phyloP scores from a whole-genome alignment of 1,284 basidiomycete genomes.

The Moniliophthora roreri region DNA sequence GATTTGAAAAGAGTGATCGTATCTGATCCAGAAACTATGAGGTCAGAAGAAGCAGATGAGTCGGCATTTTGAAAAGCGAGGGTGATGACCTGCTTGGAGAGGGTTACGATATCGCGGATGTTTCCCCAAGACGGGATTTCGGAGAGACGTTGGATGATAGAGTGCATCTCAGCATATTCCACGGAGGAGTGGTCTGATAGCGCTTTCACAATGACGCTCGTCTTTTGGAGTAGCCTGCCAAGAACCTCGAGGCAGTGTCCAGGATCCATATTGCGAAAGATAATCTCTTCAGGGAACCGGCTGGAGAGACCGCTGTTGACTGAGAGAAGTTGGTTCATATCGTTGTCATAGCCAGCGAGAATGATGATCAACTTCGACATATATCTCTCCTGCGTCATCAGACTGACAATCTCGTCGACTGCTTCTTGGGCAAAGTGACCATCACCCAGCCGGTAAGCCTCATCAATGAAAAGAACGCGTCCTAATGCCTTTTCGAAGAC shows the following conservation, averaged over 20 bases:
- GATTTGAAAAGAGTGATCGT: constrained; percentile 24
- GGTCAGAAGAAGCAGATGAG: constrained; percentile 5
- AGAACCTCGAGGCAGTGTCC: constrained; percentile 52
- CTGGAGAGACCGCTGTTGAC: constrained; percentile 65
- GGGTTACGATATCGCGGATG: constrained; percentile 56
- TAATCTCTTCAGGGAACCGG: constrained; percentile 62
- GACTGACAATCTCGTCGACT: constrained; percentile 62
- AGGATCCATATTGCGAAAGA: constrained; percentile 52
- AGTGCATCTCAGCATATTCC: constrained; percentile 33
- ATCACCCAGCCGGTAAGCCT: constrained; percentile 58
- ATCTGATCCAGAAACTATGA: constrained; percentile 24
- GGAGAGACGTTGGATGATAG: constrained; percentile 40
- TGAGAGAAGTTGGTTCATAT: constrained; percentile 58
- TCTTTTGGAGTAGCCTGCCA: constrained; percentile 42
- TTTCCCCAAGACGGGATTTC: constrained; percentile 59
- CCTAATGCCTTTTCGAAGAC: constrained; percentile 62
- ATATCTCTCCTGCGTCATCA: constrained; percentile 58
- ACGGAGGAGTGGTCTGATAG: constrained; percentile 33
- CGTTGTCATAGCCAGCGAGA: constrained; percentile 64
- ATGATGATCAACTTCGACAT: constrained; percentile 61
- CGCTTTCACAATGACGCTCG: constrained; percentile 35
- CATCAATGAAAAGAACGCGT: constrained; percentile 65
- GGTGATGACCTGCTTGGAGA: constrained; percentile 46
- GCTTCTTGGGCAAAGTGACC: constrained; percentile 67
- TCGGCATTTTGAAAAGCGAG: constrained; percentile 19